Percentiles rank a stretch among this genome's conserved stretches.
Evolutionary conservation across 1,139 yeast species (phyloP).

Genomic region (Yamadazyma oceani): DNA sequence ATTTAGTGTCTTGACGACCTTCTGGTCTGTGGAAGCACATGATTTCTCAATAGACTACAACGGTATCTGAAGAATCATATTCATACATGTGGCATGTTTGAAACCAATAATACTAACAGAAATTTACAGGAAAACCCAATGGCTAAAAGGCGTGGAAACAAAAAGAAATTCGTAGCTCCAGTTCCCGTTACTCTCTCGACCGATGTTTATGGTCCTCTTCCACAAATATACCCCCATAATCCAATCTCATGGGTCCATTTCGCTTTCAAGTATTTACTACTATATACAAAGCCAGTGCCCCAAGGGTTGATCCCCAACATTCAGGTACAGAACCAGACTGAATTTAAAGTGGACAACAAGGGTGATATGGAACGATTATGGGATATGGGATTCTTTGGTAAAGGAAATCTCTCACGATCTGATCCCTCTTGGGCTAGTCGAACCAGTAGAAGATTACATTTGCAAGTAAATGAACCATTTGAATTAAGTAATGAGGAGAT

Average conservation of each 20-base stretch:
- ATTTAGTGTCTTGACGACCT: constrained; percentile 1
- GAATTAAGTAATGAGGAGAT: constrained; percentile 66
- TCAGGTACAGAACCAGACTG: constrained; percentile 28
- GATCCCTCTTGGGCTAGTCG: constrained; percentile 89
- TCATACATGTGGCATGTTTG: too few relatives aligned
- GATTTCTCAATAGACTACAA: constrained; percentile 96
- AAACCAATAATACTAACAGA: constrained; percentile 19
- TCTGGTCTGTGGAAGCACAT: constrained; percentile 58
- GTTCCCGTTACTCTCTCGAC: constrained; percentile 50
- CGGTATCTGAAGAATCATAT: constrained; percentile 84
- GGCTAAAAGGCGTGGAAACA: constrained; percentile 18
- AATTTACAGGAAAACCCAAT: background rate
- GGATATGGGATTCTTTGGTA: constrained; percentile 91
- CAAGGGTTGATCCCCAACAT: constrained; percentile 21
- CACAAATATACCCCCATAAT: constrained; percentile 52
- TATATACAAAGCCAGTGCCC: constrained; percentile 28
- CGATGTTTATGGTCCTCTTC: constrained; percentile 38
- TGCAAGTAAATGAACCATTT: constrained; percentile 35
- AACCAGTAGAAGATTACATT: constrained; percentile 49
- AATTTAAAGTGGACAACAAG: constrained; percentile 47
- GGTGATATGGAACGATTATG: constrained; percentile 63
- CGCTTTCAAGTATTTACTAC: constrained; percentile 31
- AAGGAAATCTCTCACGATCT: constrained; percentile 83
- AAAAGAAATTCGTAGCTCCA: constrained; percentile 35
- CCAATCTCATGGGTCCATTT: constrained; percentile 61